phyloP scores from a whole-genome alignment of 257 asterid species.

The Leptodermis oblonga region DNA sequence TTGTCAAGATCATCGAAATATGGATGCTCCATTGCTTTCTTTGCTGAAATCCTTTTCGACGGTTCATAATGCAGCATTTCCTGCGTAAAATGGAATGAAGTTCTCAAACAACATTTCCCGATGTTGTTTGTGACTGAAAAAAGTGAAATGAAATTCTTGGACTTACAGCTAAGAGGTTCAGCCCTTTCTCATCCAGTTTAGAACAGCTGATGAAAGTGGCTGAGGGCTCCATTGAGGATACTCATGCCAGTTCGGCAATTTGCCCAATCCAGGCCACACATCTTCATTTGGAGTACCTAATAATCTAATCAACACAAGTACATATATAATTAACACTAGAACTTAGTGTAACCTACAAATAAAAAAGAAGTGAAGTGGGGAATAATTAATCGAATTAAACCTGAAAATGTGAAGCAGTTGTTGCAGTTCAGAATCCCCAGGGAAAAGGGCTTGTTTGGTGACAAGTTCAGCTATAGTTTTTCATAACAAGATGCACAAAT shows the following conservation, averaged over 20 bases:
- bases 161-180: slow-evolving; percentile 66
- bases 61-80: slow-evolving; percentile 95
- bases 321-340: too few species aligned
- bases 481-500: neutral
- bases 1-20: slow-evolving; percentile 84
- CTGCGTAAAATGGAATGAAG: slow-evolving; percentile 29
- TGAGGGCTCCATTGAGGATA: slow-evolving; percentile 92
- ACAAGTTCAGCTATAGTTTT: slow-evolving; percentile 76
- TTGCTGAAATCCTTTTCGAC: slow-evolving; percentile 84
- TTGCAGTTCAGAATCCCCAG: slow-evolving; percentile 96
- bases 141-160: neutral
- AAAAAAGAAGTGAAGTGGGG: neutral
- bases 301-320: slow-evolving; percentile 43
- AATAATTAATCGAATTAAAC: slow-evolving; percentile 20
- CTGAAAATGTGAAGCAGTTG: slow-evolving; percentile 98
- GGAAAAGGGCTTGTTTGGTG: slow-evolving; percentile 80
- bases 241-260: slow-evolving; percentile 91
- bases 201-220: slow-evolving; percentile 68
- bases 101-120: neutral
- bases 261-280: slow-evolving; percentile 92
- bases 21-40: slow-evolving; percentile 95
- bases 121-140: too few species aligned
- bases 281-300: slow-evolving; percentile 88
- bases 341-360: neutral
- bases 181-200: slow-evolving; percentile 71